phyloP scores from a whole-genome alignment of 2,329 filamentous ascomycete species.

The Sporothrix protearum region DNA sequence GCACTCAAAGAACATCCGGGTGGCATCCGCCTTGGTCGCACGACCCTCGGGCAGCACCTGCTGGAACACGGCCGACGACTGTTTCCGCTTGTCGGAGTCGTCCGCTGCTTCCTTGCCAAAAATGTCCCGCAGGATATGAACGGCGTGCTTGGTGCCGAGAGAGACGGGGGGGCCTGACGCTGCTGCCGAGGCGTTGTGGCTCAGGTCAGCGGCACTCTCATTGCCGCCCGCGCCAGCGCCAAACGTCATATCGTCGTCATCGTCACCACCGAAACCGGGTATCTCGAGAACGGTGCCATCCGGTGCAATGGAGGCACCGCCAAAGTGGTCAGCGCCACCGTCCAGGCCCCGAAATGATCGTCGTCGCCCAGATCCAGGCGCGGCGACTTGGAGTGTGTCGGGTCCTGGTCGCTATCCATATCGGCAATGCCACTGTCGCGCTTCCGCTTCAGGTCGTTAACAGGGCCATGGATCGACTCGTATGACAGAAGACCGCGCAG shows the following conservation, averaged over 20 bases:
- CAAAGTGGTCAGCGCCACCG: conserved; percentile 48
- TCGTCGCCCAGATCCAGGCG: conserved; percentile 66
- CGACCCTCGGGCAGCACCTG: conserved; percentile 78
- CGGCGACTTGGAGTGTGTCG: conserved; percentile 63
- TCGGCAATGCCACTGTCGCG: conserved; percentile 83
- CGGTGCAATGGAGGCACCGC: conserved; percentile 50
- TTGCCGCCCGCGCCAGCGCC: conserved; percentile 38
- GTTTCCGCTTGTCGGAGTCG: conserved; percentile 68
- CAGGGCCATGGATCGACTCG: conserved; percentile 65
- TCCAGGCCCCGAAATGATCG: conserved; percentile 41
- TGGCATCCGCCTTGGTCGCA: conserved; percentile 84
- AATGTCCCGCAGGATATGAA: conserved; percentile 85
- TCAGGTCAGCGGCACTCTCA: conserved; percentile 26
- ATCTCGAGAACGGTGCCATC: conserved; percentile 65
- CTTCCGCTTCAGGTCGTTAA: conserved; percentile 87
- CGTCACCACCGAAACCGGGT: conserved; percentile 47
- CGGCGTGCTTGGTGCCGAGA: conserved; percentile 88
- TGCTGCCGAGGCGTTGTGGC: conserved; percentile 66
- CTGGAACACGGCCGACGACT: conserved; percentile 79
- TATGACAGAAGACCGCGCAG: conserved; percentile 88
- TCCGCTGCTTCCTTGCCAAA: conserved; percentile 72
- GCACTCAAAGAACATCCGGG: conserved; percentile 99
- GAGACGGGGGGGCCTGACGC: conserved; percentile 83
- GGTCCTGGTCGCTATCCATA: conserved; percentile 64
- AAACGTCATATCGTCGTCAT: conserved; percentile 39